These are phyloP conservation scores for Fusarium sp. DNA, from an alignment of 2,329 filamentous ascomycete species.

Conservation along the genomic window DNA sequence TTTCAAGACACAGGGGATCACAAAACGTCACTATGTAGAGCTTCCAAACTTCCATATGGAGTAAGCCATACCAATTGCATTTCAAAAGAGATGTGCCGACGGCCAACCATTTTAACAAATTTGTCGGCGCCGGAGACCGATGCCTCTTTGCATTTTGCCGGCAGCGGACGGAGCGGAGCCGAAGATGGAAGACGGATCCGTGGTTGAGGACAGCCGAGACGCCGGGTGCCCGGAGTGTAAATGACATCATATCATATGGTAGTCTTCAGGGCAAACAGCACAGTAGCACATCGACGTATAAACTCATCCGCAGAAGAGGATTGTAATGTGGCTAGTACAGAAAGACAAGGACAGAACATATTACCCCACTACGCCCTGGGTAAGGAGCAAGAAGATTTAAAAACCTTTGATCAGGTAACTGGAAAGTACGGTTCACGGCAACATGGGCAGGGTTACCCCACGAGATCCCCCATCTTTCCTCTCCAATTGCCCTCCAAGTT, in stretches of 20 bases:
- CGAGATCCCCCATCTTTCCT: slow-evolving; percentile 19
- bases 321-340: not conserved
- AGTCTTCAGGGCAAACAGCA: too few relatives aligned
- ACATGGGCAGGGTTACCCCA: slow-evolving; percentile 33
- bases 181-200: slow-evolving; percentile 2
- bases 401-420: not conserved
- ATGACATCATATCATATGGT: not conserved
- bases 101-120: not conserved
- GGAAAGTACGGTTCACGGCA: not conserved
- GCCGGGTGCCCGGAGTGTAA: not conserved
- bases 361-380: not conserved
- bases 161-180: slow-evolving; percentile 4
- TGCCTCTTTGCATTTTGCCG: not conserved
- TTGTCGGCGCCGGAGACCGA: not conserved
- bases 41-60: not conserved
- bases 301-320: not conserved
- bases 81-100: too few relatives aligned
- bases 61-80: too few relatives aligned
- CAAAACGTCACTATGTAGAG: not conserved
- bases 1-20: not conserved
- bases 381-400: not conserved
- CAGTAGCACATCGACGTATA: too few relatives aligned
- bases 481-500: slow-evolving; percentile 1
- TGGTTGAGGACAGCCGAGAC: not conserved
- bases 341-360: not conserved